Conservation (phyloP, 1,284 basidiomycete genomes). For the Rhodotorula sp. region DNA sequence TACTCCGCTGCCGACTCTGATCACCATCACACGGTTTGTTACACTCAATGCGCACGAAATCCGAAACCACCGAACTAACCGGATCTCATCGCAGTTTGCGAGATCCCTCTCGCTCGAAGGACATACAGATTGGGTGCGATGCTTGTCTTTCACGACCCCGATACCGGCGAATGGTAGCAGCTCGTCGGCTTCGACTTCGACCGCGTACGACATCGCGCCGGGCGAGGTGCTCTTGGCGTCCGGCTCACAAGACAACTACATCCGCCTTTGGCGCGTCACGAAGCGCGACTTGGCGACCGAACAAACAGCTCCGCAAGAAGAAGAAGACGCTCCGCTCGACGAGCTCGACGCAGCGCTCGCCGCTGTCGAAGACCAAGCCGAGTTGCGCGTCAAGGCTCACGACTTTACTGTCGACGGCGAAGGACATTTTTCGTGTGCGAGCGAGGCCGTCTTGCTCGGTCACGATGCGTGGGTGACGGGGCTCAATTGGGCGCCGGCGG, state of each 20-base stretch:
- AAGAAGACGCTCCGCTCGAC: slow-evolving; percentile 3
- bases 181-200: slow-evolving; percentile 47
- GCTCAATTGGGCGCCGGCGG: slow-evolving; percentile 69
- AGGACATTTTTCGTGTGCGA: slow-evolving; percentile 57
- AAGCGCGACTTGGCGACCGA: not conserved
- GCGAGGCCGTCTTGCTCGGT: slow-evolving; percentile 86
- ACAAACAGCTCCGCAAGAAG: not conserved
- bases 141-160: slow-evolving; percentile 63
- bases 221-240: slow-evolving; percentile 68
- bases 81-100: slow-evolving; percentile 42
- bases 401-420: slow-evolving; percentile 32
- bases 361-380: slow-evolving; percentile 18
- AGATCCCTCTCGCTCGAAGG: slow-evolving; percentile 63
- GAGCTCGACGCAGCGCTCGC: slow-evolving; percentile 53
- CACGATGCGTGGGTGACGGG: slow-evolving; percentile 90
- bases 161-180: slow-evolving; percentile 26
- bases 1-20: slow-evolving; percentile 53
- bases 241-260: slow-evolving; percentile 86
- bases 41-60: too few relatives aligned
- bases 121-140: slow-evolving; percentile 90
- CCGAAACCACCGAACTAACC: not conserved
- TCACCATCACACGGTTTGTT: not conserved
- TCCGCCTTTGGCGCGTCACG: slow-evolving; percentile 75
- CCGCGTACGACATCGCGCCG: slow-evolving; percentile 46
- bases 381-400: slow-evolving; percentile 35